phyloP scores from a whole-genome alignment of 2,329 filamentous ascomycete species.

The Aspergillus luchuensis region DNA sequence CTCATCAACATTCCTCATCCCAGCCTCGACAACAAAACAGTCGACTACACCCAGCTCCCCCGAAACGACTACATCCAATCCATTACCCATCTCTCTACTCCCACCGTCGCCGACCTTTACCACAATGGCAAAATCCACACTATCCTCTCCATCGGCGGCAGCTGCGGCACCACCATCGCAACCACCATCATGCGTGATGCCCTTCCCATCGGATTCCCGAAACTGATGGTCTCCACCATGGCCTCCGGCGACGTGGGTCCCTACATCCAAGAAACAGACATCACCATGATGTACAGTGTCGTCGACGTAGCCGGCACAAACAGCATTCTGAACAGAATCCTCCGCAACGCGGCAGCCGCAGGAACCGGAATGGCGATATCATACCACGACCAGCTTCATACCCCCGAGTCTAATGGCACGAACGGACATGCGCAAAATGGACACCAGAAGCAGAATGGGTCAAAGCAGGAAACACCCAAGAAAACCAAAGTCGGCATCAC shows the following conservation, averaged over 20 bases:
- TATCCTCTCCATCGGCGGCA: constrained; percentile 63
- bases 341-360: constrained; percentile 65
- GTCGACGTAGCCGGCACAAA: constrained; percentile 71
- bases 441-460: no score
- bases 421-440: no score
- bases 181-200: constrained; percentile 62
- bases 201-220: constrained; percentile 67
- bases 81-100: constrained; percentile 55
- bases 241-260: constrained; percentile 66
- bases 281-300: constrained; percentile 70
- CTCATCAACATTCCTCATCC: constrained; percentile 53
- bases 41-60: constrained; percentile 35
- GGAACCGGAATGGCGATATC: constrained; percentile 60
- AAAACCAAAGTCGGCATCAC: constrained; percentile 58
- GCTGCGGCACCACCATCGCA: constrained; percentile 63
- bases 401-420: no score
- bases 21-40: constrained; percentile 28
- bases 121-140: constrained; percentile 51
- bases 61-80: constrained; percentile 59
- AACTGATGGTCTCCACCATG: constrained; percentile 70
- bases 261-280: constrained; percentile 68
- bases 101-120: constrained; percentile 46
- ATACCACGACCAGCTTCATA: constrained; percentile 34
- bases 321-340: constrained; percentile 57
- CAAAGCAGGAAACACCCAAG: neutral